Percentiles rank a stretch among this genome's conserved stretches.
phyloP scores from a whole-genome alignment of 805 yeast species.

The Barnettozyma wickerhamii region DNA sequence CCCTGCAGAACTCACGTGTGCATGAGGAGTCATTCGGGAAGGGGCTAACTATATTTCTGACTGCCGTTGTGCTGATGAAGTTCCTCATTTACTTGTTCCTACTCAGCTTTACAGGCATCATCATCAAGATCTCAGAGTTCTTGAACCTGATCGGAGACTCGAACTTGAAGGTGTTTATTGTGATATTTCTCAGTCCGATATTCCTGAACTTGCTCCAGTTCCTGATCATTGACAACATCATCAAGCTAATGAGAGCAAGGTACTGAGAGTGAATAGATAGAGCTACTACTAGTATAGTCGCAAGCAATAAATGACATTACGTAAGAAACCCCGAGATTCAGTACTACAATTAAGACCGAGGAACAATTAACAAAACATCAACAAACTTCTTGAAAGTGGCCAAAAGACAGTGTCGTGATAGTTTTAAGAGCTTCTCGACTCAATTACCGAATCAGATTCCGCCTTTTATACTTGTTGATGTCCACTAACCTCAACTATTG shows the following conservation, averaged over 20 bases:
- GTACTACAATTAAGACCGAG: too few species aligned
- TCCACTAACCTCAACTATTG: too few species aligned
- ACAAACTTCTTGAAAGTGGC: too few species aligned
- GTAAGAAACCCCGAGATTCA: not conserved
- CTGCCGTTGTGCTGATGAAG: slow-evolving; percentile 64
- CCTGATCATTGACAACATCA: slow-evolving; percentile 67
- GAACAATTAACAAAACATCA: too few species aligned
- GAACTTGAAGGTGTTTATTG: slow-evolving; percentile 78
- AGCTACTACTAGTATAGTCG: too few species aligned
- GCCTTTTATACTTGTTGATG: too few species aligned
- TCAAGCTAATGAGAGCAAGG: slow-evolving; percentile 34
- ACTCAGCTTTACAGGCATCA: slow-evolving; percentile 37
- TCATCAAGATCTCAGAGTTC: slow-evolving; percentile 63
- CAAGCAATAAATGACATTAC: too few species aligned
- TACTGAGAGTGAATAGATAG: not conserved
- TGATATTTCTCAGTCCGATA: slow-evolving; percentile 78
- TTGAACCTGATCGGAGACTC: slow-evolving; percentile 45
- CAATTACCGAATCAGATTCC: not conserved
- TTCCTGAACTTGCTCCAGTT: slow-evolving; percentile 72
- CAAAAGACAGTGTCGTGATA: too few species aligned
- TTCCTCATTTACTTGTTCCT: slow-evolving; percentile 51
- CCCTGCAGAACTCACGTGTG: not conserved
- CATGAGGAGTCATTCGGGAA: slow-evolving; percentile 43
- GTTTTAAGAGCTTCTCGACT: too few species aligned
- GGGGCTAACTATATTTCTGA: slow-evolving; percentile 59